These are phyloP conservation scores for Dictyostelium intermedium DNA, from an alignment of 78 protist genomes.

Conservation along the genomic window DNA sequence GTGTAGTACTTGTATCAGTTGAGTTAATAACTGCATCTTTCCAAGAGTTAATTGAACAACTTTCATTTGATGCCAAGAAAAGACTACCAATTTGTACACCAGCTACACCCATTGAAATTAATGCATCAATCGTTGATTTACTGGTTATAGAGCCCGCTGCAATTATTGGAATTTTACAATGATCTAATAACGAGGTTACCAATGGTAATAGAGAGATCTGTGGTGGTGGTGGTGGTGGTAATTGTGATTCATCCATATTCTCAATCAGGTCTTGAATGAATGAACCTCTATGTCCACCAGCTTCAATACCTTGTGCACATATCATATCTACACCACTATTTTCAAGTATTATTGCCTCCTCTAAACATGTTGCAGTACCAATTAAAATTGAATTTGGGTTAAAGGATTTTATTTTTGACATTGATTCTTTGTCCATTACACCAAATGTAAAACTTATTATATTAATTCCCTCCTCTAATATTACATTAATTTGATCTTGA, in stretches of 20 bases:
- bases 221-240: neutral
- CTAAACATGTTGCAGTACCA: constrained; percentile 15
- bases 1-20: neutral
- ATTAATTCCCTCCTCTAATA: neutral
- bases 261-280: neutral
- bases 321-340: neutral
- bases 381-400: neutral
- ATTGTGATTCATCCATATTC: too few species aligned
- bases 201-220: neutral
- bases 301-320: constrained; percentile 31
- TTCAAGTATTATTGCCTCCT: constrained; percentile 1
- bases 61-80: neutral
- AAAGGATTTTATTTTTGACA: neutral
- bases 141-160: constrained; percentile 11
- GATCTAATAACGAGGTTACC: neutral
- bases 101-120: neutral
- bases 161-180: neutral
- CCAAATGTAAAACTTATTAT: constrained; percentile 71
- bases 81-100: constrained; percentile 47
- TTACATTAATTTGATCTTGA: neutral
- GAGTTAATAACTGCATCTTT: neutral
- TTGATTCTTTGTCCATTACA: neutral
- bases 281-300: constrained; percentile 69
- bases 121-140: neutral
- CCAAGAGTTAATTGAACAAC: neutral